Percentiles rank a stretch among this genome's conserved stretches.
These are phyloP conservation scores for Nitzschia putrida DNA, from an alignment of 108 stramenopile genomes.

Conservation along the genomic window DNA sequence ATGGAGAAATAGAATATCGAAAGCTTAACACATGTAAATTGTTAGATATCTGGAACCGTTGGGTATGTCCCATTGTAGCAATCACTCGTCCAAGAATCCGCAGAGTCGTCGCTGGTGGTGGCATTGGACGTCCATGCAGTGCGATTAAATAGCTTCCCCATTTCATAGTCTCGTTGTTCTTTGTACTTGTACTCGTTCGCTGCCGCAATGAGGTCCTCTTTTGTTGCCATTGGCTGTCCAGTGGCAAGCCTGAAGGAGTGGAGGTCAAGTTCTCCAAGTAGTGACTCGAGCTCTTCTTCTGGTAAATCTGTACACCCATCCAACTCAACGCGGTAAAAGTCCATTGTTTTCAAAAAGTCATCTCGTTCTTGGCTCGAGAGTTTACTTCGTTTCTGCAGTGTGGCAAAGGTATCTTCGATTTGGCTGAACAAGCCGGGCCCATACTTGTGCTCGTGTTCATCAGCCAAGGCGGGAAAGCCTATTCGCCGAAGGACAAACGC, in stretches of 20 bases:
- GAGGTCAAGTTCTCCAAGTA: constrained; percentile 39
- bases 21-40: no score
- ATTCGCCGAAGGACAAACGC: constrained; percentile 54
- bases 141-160: no score
- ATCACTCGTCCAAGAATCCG: no score
- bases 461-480: constrained; percentile 75
- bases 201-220: no score
- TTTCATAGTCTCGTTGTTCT: no score
- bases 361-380: constrained; percentile 17
- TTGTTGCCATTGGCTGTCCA: neutral
- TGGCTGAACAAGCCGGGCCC: constrained; percentile 57
- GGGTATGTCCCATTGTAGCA: no score
- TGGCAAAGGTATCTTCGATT: constrained; percentile 38
- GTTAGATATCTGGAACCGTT: no score
- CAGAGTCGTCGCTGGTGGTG: no score
- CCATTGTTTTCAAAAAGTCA: constrained; percentile 31
- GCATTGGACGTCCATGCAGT: no score
- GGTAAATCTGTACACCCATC: constrained; percentile 44
- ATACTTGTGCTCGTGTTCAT: constrained; percentile 85
- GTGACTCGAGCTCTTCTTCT: constrained; percentile 27
- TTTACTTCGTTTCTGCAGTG: constrained; percentile 13
- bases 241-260: constrained; percentile 33
- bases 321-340: constrained; percentile 45
- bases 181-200: no score
- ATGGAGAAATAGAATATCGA: no score